These are phyloP conservation scores for Linnemannia hyalina DNA, from an alignment of 192 early-diverging fungal species.

Conservation along the genomic window DNA sequence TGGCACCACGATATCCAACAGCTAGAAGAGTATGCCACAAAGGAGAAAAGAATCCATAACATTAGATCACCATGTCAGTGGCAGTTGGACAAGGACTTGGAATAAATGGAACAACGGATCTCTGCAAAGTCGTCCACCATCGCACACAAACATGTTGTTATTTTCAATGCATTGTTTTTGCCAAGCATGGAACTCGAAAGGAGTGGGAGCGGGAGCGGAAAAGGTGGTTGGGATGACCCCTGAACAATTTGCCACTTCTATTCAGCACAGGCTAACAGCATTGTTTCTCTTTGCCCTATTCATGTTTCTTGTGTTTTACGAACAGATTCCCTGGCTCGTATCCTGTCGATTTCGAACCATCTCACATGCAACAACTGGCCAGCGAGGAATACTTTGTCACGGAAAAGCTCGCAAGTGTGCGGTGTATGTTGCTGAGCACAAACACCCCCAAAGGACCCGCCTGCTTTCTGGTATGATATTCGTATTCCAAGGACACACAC, in stretches of 20 bases:
- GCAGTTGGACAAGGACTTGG: not conserved
- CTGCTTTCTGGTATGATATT: constrained; percentile 64
- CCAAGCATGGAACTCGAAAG: not conserved
- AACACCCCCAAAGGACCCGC: constrained; percentile 68
- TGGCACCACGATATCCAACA: not conserved
- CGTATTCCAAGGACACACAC: not conserved
- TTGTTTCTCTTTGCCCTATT: not conserved
- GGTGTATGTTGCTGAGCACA: constrained; percentile 63
- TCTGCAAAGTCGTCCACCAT: not conserved
- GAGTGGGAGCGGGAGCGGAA: not conserved
- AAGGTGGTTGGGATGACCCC: not conserved
- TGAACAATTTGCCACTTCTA: not conserved
- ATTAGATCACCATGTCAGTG: not conserved
- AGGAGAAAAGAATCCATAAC: not conserved
- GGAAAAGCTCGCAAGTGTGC: constrained; percentile 67
- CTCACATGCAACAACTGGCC: constrained; percentile 61
- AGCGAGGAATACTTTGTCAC: constrained; percentile 74
- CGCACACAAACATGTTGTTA: not conserved
- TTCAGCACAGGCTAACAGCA: not conserved
- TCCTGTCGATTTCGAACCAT: constrained; percentile 65
- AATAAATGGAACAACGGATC: not conserved
- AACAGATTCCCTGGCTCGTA: constrained; percentile 75
- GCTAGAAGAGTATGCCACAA: not conserved
- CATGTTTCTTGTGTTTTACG: not conserved
- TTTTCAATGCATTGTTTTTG: not conserved